Evolutionary conservation across 768 basidiomycete genomes (phyloP).

Genomic region (Pluteus cervinus): DNA sequence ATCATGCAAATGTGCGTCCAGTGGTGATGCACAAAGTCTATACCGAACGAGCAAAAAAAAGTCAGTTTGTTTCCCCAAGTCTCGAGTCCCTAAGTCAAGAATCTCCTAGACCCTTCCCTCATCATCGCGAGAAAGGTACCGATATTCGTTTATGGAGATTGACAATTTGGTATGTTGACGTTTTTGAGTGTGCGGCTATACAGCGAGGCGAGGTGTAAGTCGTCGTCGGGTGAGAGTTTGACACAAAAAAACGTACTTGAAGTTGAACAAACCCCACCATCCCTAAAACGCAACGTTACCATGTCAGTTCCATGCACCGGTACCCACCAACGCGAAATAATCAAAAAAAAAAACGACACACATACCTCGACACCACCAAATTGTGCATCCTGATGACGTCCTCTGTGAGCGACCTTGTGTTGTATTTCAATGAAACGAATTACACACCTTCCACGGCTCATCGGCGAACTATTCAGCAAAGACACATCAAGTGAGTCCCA

Average conservation of each 20-base stretch:
- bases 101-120: background rate
- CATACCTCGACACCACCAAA: slow-evolving; percentile 73
- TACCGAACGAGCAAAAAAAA: too few species aligned
- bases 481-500: background rate
- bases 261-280: slow-evolving; percentile 43
- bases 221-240: background rate
- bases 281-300: slow-evolving; percentile 18
- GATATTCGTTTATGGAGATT: slow-evolving; percentile 23
- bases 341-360: background rate
- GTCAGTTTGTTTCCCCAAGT: too few species aligned
- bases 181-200: slow-evolving; percentile 65
- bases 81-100: too few species aligned
- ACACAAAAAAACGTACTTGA: slow-evolving; percentile 24
- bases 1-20: too few species aligned
- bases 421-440: slow-evolving; percentile 5
- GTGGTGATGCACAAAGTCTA: too few species aligned
- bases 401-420: slow-evolving; percentile 1
- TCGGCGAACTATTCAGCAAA: slow-evolving; percentile 53
- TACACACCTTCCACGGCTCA: slow-evolving; percentile 72
- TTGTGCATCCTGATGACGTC: slow-evolving; percentile 33
- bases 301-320: background rate
- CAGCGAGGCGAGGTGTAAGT: slow-evolving; percentile 2
- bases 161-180: slow-evolving; percentile 61
- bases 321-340: background rate
- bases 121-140: slow-evolving; percentile 1